A percentile compares a stretch with the other conserved stretches of the same genome.
phyloP scores from a whole-genome alignment of 768 basidiomycete genomes.

The Suillus clintonianus region DNA sequence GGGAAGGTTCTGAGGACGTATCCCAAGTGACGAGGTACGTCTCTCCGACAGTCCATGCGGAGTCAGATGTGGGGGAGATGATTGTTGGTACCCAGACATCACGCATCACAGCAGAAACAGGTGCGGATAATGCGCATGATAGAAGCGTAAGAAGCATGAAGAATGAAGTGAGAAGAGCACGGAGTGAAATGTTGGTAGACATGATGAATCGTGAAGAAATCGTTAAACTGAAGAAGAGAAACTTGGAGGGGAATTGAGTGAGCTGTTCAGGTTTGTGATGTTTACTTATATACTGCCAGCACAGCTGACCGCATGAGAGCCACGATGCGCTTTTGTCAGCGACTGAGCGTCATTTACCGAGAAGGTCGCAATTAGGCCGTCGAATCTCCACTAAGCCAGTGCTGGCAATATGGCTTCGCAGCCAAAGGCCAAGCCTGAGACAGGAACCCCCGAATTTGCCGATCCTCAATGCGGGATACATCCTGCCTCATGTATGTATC shows the following conservation, averaged over 20 bases:
- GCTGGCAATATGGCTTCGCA: background rate
- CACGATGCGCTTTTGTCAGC: background rate
- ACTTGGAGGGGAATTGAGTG: background rate
- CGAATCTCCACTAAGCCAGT: background rate
- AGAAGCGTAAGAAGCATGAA: slow-evolving; percentile 22
- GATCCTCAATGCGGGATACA: background rate
- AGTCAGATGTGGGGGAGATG: slow-evolving; percentile 33
- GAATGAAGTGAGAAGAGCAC: slow-evolving; percentile 1
- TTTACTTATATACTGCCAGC: slow-evolving; percentile 17
- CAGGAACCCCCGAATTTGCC: background rate
- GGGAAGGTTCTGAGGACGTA: slow-evolving; percentile 37
- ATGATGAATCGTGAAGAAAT: slow-evolving; percentile 11
- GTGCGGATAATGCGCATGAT: slow-evolving; percentile 32
- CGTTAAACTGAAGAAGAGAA: slow-evolving; percentile 3
- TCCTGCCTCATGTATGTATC: background rate
- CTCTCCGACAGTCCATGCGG: slow-evolving; percentile 44
- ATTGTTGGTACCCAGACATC: slow-evolving; percentile 53
- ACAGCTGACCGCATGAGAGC: slow-evolving; percentile 7
- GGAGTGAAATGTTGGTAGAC: slow-evolving; percentile 11
- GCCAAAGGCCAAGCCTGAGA: background rate
- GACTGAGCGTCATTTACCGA: too few relatives aligned
- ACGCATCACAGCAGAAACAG: slow-evolving; percentile 26
- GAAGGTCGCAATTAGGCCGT: background rate
- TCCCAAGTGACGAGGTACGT: slow-evolving; percentile 50
- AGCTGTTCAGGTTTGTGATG: background rate